Evolutionary conservation across 148 eudicot genomes (phyloP).

Genomic region (Persicaria tinctoria): DNA sequence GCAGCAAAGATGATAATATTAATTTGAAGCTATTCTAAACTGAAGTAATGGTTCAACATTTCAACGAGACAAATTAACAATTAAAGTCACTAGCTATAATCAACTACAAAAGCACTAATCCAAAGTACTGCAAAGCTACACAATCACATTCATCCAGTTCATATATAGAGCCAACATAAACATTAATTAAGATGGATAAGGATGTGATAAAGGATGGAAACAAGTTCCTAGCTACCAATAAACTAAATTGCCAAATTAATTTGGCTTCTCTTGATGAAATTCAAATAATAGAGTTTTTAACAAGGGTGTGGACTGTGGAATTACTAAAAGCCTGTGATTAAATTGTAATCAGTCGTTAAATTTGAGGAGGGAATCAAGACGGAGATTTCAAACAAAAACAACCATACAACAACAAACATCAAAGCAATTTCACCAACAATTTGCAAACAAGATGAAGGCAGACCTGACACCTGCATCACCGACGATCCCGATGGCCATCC

Average conservation of each 20-base stretch:
- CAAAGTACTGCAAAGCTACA: not conserved
- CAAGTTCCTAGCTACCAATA: not conserved
- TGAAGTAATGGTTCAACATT: too few species aligned
- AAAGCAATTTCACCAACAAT: not conserved
- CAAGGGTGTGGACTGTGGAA: too few species aligned
- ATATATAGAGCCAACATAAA: too few species aligned
- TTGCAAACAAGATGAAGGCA: not conserved
- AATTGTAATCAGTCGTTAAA: too few species aligned
- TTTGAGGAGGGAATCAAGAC: not conserved
- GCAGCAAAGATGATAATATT: too few species aligned
- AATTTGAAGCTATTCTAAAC: too few species aligned
- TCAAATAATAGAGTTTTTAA: too few species aligned
- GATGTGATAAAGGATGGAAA: too few species aligned
- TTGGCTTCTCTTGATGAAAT: too few species aligned
- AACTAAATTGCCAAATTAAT: not conserved
- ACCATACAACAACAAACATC: not conserved
- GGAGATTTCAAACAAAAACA: not conserved
- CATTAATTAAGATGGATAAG: too few species aligned
- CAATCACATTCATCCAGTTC: not conserved
- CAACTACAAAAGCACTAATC: not conserved
- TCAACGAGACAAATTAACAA: too few species aligned
- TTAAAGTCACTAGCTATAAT: not conserved
- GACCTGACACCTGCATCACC: slow-evolving; percentile 18
- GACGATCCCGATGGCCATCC: slow-evolving; percentile 16
- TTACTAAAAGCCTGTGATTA: too few species aligned